Evolutionary conservation across 306 rosid species (phyloP), one percentile per base, ranked within the genome.

Genomic region (Herpetospermum pedunculosum): DNA sequence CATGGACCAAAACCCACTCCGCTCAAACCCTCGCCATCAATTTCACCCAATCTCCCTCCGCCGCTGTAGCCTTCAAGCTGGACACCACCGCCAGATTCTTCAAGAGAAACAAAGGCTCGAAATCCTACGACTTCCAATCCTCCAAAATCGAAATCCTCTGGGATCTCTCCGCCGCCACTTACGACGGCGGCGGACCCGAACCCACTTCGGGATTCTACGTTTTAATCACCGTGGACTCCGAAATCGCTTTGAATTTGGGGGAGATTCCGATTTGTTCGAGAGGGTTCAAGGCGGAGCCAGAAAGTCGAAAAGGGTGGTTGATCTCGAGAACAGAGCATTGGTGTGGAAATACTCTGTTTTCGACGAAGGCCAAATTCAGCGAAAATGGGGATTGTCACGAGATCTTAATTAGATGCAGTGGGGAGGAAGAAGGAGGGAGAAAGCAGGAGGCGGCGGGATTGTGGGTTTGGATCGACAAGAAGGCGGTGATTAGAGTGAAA

Each of bases 401-500:
- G 41, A 87, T 92, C 81, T 9, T 84, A 81, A 90, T 90, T n/a
- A 81, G 58, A 71, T 92, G 90, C 81, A 78, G 82, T 21, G 92
- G 85, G 0, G 96, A 87, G 23, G 81, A 70, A 15, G 96, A 89
- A 2, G 84, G 85, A 40, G 21, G 83, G 21, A 84, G 84, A 35
- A 37, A 2, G 28, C 15, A n/a, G n/a, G n/a, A n/a, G 69, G 41
- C 77, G 35, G 85, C 92, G 2, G 87, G 70, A 62, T 9, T 93
- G 21, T 80, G 82, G 1, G 96, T 93, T 35, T 81, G 79, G 11
- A 83, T 93, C 50, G 98, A 93, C 59, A 84, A 88, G 77, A 93
- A 87, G 86, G 84, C 83, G 1, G 98, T 86, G 77, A 87, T 88
- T 37, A 80, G 96, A 3, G 98, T 93, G 69, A 93, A 90, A 92